Evolutionary conservation across 805 yeast genomes (phyloP).

Genomic region (Starmerella sp.): DNA sequence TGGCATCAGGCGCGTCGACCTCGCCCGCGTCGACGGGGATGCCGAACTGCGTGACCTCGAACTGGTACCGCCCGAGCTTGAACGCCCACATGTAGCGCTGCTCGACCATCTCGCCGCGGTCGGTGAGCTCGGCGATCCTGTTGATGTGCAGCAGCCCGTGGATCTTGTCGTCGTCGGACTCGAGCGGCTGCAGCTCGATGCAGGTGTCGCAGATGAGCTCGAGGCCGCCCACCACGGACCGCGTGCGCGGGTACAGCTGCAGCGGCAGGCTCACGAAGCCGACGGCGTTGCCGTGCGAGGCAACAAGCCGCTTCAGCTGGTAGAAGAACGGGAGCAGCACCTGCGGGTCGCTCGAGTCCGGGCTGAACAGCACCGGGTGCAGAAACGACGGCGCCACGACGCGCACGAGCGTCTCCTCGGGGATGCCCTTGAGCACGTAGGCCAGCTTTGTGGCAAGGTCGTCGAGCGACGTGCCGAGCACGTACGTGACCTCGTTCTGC

Average conservation of each 20-base stretch:
- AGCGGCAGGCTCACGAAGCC: slow-evolving; percentile 48
- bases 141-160: slow-evolving; percentile 68
- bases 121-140: slow-evolving; percentile 62
- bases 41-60: slow-evolving; percentile 91
- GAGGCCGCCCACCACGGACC: slow-evolving; percentile 38
- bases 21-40: slow-evolving; percentile 88
- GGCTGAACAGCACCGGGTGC: slow-evolving; percentile 64
- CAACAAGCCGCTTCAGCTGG: slow-evolving; percentile 40
- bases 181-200: slow-evolving; percentile 69
- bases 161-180: slow-evolving; percentile 38
- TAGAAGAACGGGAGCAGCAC: slow-evolving; percentile 52
- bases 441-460: slow-evolving; percentile 36
- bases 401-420: slow-evolving; percentile 41
- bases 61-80: slow-evolving; percentile 67
- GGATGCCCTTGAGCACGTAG: slow-evolving; percentile 29
- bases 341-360: slow-evolving; percentile 36
- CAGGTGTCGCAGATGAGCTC: slow-evolving; percentile 59
- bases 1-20: not conserved
- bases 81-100: slow-evolving; percentile 72
- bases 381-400: slow-evolving; percentile 65
- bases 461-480: slow-evolving; percentile 17
- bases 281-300: slow-evolving; percentile 41
- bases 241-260: slow-evolving; percentile 51
- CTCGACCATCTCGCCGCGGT: slow-evolving; percentile 68
- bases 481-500: slow-evolving; percentile 16